Evolutionary conservation across 2,329 filamentous ascomycete genomes (phyloP), one percentile per base, ranked within the genome.

Genomic region (Akanthomyces dipterigenus): DNA sequence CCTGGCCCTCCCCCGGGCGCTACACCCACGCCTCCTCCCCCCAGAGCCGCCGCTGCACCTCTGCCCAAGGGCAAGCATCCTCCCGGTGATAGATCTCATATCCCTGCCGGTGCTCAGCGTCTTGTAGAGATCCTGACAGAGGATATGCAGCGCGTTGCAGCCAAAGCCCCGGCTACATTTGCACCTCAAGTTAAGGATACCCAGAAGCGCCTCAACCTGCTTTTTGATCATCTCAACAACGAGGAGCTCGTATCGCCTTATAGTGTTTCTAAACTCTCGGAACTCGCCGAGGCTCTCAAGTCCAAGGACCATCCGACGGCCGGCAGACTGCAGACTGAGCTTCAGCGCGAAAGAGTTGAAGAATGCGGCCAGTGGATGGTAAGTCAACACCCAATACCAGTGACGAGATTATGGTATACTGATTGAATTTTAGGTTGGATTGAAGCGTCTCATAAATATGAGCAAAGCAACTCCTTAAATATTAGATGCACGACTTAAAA

Each of bases 151-250:
- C 89, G 92, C 38, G 90, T 99, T 60, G 93, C 93, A 63, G 78
- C 87, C 36, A 89, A 91, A 67, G 95, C 95, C 0, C 95, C 95
- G 20, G 80, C 88, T n/a, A 87, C 88, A 18, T 97, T 95, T 77
- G 88, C 90, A 65, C 83, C 87, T 16, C 93, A 98, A 72, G 92
- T 99, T 22, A 90, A 91, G 69, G 95, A 98, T 72, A 95, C 93
- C 2, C 91, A 96, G 73, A 96, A 96, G 77, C 87, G 95, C 31
- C 82, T 99, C 63, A 90, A 90, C 69, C 87, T 97, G 55, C 80
- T 99, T n/a, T 98, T 97, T 72, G 93, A 99, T 71, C 92, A 97
- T 73, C 81, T 99, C 51, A 99, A 98, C 81, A 98, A 98, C 67
- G 89, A 93, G 70, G 93, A 98, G 70, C 80, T 97, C 45, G 80